These are phyloP conservation scores for Akanthomyces uredinophilus DNA, from an alignment of 2,329 filamentous ascomycete genomes.

Conservation along the genomic window DNA sequence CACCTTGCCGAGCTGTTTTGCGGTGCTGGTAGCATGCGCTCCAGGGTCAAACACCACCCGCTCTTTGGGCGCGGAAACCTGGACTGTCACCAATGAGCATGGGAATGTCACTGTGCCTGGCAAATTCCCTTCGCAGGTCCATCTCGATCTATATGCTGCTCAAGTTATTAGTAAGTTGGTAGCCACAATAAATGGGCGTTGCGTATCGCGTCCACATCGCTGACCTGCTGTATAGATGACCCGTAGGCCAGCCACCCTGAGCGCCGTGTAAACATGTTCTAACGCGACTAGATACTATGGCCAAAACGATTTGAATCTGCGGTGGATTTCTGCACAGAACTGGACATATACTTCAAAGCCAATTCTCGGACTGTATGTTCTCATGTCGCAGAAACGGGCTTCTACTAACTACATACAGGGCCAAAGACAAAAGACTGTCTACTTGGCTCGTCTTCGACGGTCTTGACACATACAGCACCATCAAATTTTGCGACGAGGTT, in stretches of 20 bases:
- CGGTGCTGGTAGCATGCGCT: not conserved
- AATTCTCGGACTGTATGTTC: constrained; percentile 36
- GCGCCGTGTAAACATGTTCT: not conserved
- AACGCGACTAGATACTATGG: constrained; percentile 39
- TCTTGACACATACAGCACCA: constrained; percentile 55
- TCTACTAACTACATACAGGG: constrained; percentile 21
- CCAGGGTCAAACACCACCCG: not conserved
- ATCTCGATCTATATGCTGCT: constrained; percentile 54
- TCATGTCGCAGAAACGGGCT: not conserved
- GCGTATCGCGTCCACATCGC: not conserved
- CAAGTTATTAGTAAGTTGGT: constrained; percentile 45
- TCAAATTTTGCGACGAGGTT: constrained; percentile 48
- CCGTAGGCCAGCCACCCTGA: not conserved
- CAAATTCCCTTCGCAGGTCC: constrained; percentile 51
- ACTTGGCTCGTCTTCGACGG: constrained; percentile 57
- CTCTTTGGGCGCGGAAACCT: not conserved
- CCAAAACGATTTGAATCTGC: constrained; percentile 54
- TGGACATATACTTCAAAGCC: constrained; percentile 50
- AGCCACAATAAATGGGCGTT: not conserved
- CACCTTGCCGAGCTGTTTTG: not conserved
- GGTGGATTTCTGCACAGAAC: constrained; percentile 48
- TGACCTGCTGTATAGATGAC: not conserved
- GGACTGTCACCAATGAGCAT: constrained; percentile 14
- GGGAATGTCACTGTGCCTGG: constrained; percentile 39
- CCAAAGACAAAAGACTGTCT: constrained; percentile 27